Conservation (phyloP, 1,139 yeast species). For the Geotrichum macrosporum region DNA sequence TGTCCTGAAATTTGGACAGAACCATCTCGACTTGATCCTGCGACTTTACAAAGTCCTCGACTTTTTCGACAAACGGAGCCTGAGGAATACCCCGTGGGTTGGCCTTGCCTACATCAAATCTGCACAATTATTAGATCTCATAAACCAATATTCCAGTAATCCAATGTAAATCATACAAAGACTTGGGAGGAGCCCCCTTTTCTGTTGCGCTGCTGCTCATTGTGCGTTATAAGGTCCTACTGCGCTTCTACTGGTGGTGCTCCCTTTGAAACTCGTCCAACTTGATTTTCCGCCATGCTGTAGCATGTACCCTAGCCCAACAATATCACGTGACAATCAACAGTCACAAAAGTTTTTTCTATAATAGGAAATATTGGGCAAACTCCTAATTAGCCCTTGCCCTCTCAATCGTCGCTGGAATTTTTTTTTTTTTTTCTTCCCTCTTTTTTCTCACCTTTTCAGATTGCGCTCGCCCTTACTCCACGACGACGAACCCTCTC, state of each 20-base stretch:
- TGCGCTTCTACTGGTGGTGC: background rate
- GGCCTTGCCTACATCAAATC: constrained; percentile 29
- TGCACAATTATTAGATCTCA: no score
- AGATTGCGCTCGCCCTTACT: constrained; percentile 20
- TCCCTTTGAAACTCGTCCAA: background rate
- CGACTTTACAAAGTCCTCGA: constrained; percentile 65
- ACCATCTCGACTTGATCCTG: constrained; percentile 67
- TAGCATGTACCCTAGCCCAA: background rate
- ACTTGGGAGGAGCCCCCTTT: constrained; percentile 11
- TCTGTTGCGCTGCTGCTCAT: constrained; percentile 10
- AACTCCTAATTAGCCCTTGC: background rate
- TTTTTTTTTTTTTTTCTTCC: constrained; percentile 11
- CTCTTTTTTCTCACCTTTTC: constrained; percentile 8
- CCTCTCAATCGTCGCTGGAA: background rate
- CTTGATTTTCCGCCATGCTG: background rate
- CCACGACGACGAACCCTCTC: constrained; percentile 14
- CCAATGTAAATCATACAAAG: constrained; percentile 3
- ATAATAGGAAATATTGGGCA: background rate
- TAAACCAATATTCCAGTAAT: no score
- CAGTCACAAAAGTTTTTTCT: background rate
- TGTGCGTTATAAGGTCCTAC: background rate
- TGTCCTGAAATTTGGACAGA: constrained; percentile 69
- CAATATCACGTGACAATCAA: background rate
- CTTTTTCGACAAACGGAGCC: constrained; percentile 89
- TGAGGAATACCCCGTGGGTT: constrained; percentile 95